Evolutionary conservation across 2,329 filamentous ascomycete species (phyloP), one percentile per base, ranked within the genome.

Genomic region (Coniochaeta sp.): DNA sequence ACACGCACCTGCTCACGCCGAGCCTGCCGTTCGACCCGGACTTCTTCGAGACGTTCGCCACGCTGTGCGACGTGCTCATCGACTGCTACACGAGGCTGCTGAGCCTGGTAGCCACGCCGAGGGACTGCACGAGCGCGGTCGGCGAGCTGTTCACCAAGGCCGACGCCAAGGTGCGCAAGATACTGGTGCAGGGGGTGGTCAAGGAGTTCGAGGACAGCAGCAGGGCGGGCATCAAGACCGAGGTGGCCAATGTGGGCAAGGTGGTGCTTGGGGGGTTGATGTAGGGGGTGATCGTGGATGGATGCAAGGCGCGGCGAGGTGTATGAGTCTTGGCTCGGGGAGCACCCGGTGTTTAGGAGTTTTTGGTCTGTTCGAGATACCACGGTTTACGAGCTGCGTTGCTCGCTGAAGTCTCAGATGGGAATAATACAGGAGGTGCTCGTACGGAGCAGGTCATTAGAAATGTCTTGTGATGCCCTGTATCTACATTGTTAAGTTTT

Each of bases 41-140:
- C 74, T 99, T 96, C 69, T 95, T 93, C 73, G 92, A 96, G 76
- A 97, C 93, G 0, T 98, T 98, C 76, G 89, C 92, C 16, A 97
- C 95, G 14, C 81, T 99, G 7, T 98, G 95, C 76, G 95, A 99
- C 71, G 91, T 96, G 3, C 78, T 99, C 63, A 96, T 97, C 67
- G 95, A 98, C 72, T 91, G 88, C 69, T 99, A 99, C 75, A 86
- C 87, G 38, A 85, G 87, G 59, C 84, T 99, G 31, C 78, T 96
- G 67, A 81, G 80, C 50, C 79, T 99, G 62, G 79, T 98, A 24
- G 82, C 87, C n/a, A 85, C 86, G 2, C 89, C 93, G 1, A 84
- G 88, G 28, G 83, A 89, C 57, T 95, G 90, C 69, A 84, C 81
- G 5, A 81, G 85, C 0, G 74, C 79, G 0, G 81, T 98, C 0